phyloP scores from a whole-genome alignment of 2,329 filamentous ascomycete genomes.

The Septoria linicola region DNA sequence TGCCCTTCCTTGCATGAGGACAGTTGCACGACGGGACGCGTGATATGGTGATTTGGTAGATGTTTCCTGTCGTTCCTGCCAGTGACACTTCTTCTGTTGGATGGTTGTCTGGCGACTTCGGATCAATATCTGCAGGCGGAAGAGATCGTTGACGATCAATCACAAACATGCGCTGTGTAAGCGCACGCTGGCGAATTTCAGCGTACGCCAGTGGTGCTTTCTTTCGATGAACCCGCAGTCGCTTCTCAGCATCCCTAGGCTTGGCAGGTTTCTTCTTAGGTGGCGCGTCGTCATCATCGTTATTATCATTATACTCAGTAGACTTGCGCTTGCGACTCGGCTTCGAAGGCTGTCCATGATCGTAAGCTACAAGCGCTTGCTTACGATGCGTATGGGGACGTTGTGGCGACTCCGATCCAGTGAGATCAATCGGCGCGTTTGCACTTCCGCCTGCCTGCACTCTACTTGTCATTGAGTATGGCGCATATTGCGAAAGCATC shows the following conservation, averaged over 20 bases:
- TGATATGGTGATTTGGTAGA: slow-evolving; percentile 58
- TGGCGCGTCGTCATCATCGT: slow-evolving; percentile 5
- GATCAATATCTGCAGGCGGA: slow-evolving; percentile 7
- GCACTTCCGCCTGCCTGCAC: neutral
- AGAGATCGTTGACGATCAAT: slow-evolving; percentile 30
- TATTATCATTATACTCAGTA: neutral
- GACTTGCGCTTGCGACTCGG: slow-evolving; percentile 4
- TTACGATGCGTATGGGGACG: neutral
- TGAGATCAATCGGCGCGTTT: slow-evolving; percentile 10
- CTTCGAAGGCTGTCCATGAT: neutral
- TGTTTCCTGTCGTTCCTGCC: slow-evolving; percentile 61
- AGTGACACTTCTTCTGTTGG: slow-evolving; percentile 57
- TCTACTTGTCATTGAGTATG: no score
- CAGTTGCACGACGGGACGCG: slow-evolving; percentile 46
- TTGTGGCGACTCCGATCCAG: neutral
- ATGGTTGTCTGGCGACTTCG: slow-evolving; percentile 26
- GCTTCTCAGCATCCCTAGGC: slow-evolving; percentile 28
- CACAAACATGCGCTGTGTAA: slow-evolving; percentile 37
- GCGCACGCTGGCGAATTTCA: slow-evolving; percentile 31
- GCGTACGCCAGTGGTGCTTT: slow-evolving; percentile 28
- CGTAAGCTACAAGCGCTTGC: neutral
- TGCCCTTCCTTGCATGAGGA: slow-evolving; percentile 36
- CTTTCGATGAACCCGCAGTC: slow-evolving; percentile 28
- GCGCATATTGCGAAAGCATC: no score
- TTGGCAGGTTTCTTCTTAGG: slow-evolving; percentile 21